Base-by-base conservation (phyloP, 345 rosid species). In the Microcos paniculata region DNA sequence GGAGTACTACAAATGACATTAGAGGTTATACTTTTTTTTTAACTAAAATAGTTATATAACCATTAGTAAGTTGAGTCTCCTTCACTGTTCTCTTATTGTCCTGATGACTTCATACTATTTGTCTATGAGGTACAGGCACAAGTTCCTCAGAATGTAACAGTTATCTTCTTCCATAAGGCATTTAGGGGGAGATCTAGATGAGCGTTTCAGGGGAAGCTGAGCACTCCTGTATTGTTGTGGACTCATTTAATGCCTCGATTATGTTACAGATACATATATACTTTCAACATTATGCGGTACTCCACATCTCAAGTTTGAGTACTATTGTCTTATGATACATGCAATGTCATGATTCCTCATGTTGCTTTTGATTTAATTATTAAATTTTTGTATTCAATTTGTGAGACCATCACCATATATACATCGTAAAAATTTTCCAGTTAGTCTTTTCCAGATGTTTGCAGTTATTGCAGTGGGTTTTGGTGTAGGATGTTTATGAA, bases 121-220 rank as follows among this genome's bases (percentile, higher is more conserved):
- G 62, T 57, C 33, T 26, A 30, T 28, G 64, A 61, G 64, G n/a
- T 40, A 5, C 23, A 45, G 12, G 31, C 31, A 42, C 21, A 28
- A 64, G 4, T n/a, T 40, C 21, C 6, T 59, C 1, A 3, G 49
- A 19, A 33, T 9, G 9, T 18, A 18, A 59, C 38, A 59, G 16
- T 59, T 59, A 28, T 59, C 21, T 59, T 61, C 65, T 61, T 59
- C 65, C 65, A 6, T 16, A 16, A 61, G 65, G 21, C 65, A 61
- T 61, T 61, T 31, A 21, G 65, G 65, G 2, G 19, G 40, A 15
- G 16, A 15, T 59, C 18, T 61, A 15, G 65, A 31, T 31, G 38
- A 16, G 42, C 16, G 18, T 15, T 61, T 61, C 35, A 15, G 6
- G 21, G 1, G 42, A 12, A 57, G 31, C 62, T 24, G 6, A 48